A percentile compares a stretch with the other conserved stretches of the same genome.
phyloP scores from a whole-genome alignment of 306 rosid species.

The Quercus suber region DNA sequence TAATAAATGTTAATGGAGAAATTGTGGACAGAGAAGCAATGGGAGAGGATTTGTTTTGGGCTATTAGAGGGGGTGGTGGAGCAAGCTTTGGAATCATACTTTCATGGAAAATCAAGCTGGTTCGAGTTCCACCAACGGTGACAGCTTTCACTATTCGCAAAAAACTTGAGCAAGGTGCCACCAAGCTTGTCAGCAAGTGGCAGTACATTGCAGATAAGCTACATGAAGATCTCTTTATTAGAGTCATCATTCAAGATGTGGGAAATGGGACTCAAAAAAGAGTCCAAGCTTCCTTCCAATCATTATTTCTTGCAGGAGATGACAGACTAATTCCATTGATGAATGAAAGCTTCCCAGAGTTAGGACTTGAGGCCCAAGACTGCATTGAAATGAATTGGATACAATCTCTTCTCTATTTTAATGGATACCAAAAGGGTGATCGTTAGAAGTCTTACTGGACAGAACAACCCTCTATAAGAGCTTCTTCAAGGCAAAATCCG shows the following conservation, averaged over 20 bases:
- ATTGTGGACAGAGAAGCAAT: conserved; percentile 55
- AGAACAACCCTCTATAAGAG: conserved; percentile 59
- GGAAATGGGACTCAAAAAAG: conserved; percentile 25
- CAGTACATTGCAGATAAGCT: conserved; percentile 61
- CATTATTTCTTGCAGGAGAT: conserved; percentile 57
- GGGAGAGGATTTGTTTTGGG: conserved; percentile 94
- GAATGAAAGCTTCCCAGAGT: conserved; percentile 58
- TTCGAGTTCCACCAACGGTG: conserved; percentile 60
- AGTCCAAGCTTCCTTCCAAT: conserved; percentile 53
- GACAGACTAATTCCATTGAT: conserved; percentile 47
- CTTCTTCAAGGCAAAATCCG: conserved; percentile 85
- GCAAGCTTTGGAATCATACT: conserved; percentile 79
- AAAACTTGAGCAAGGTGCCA: conserved; percentile 56
- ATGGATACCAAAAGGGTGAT: conserved; percentile 57
- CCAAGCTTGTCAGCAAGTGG: conserved; percentile 52
- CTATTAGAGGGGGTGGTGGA: conserved; percentile 87
- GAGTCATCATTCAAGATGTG: conserved; percentile 47
- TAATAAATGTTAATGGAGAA: conserved; percentile 49
- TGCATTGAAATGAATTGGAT: conserved; percentile 72
- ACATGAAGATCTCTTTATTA: conserved; percentile 58
- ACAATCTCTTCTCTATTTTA: conserved; percentile 61
- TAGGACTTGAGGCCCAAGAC: conserved; percentile 51
- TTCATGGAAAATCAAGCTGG: conserved; percentile 86
- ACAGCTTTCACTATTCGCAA: conserved; percentile 65
- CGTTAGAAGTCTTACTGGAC: conserved; percentile 53